These are phyloP conservation scores for Dioszegia aurantiaca DNA, from an alignment of 768 basidiomycete genomes.

Conservation along the genomic window DNA sequence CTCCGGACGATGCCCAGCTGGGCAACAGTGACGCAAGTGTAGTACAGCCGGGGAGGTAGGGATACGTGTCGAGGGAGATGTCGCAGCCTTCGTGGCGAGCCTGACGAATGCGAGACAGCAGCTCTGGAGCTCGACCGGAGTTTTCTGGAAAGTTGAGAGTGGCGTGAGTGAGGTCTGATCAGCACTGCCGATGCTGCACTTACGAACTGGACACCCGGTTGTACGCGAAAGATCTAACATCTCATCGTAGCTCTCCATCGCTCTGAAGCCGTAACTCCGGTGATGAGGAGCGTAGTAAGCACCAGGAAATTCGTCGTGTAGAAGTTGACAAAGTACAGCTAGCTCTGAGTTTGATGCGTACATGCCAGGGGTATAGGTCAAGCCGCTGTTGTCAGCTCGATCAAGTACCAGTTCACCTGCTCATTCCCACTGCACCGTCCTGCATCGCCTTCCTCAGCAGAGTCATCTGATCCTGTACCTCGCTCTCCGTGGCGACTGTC, in stretches of 20 bases:
- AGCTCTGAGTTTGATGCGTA: slow-evolving; percentile 49
- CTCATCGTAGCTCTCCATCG: slow-evolving; percentile 42
- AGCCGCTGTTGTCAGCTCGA: slow-evolving; percentile 22
- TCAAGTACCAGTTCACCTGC: slow-evolving; percentile 29
- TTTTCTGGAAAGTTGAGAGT: slow-evolving; percentile 50
- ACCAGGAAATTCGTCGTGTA: slow-evolving; percentile 36
- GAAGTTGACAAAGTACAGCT: slow-evolving; percentile 27
- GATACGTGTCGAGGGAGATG: slow-evolving; percentile 47
- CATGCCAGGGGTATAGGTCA: slow-evolving; percentile 51
- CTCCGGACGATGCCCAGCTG: slow-evolving; percentile 45
- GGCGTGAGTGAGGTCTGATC: slow-evolving; percentile 47
- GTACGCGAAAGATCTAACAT: slow-evolving; percentile 40
- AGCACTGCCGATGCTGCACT: slow-evolving; percentile 13
- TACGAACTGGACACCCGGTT: slow-evolving; percentile 46
- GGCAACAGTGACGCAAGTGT: slow-evolving; percentile 46
- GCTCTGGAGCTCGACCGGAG: slow-evolving; percentile 36
- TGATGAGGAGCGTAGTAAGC: slow-evolving; percentile 50
- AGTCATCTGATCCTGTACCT: slow-evolving; percentile 35
- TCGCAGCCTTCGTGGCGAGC: slow-evolving; percentile 34
- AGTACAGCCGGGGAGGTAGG: slow-evolving; percentile 47
- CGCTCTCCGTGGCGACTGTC: slow-evolving; percentile 24
- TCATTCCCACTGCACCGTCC: slow-evolving; percentile 50
- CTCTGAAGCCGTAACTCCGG: slow-evolving; percentile 43
- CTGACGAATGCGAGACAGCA: slow-evolving; percentile 40
- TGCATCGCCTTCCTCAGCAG: slow-evolving; percentile 38